Conservation (phyloP, 2,329 filamentous ascomycete species). For the Ophiostoma ips region DNA sequence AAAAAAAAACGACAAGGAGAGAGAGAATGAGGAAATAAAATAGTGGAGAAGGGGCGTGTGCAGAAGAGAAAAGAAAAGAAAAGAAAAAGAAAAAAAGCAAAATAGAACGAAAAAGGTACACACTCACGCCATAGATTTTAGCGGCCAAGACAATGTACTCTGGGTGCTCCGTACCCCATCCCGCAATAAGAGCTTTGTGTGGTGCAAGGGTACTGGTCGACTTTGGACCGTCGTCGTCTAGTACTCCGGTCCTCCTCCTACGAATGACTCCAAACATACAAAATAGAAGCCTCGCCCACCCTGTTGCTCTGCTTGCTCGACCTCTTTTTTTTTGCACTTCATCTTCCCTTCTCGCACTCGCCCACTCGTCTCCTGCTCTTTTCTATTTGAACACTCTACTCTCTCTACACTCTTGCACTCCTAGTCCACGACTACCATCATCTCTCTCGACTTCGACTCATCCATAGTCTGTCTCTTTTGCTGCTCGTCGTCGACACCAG, state of each 20-base stretch:
- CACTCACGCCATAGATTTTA: background rate
- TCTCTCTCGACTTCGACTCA: background rate
- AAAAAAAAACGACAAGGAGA: background rate
- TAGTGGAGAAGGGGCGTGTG: slow-evolving; percentile 1
- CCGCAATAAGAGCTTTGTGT: slow-evolving; percentile 1
- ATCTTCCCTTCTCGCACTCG: background rate
- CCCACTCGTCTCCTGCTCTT: too few species aligned
- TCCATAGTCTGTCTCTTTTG: background rate
- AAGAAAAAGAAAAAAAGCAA: background rate
- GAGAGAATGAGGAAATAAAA: slow-evolving; percentile 2
- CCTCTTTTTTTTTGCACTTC: background rate
- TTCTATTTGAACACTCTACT: too few species aligned
- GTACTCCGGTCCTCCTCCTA: too few species aligned
- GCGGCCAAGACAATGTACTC: background rate
- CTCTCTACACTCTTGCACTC: background rate
- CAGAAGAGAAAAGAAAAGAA: background rate
- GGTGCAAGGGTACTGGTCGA: slow-evolving; percentile 1
- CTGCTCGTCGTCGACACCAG: background rate
- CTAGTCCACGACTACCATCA: background rate
- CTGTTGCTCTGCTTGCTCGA: background rate
- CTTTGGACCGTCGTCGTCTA: background rate
- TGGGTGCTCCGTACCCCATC: background rate
- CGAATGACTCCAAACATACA: slow-evolving; percentile 13
- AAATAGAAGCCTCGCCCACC: slow-evolving; percentile 13
- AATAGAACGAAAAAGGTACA: background rate